These are phyloP conservation scores for Apodospora peruviana DNA, from an alignment of 495 filamentous ascomycete species.

Conservation along the genomic window DNA sequence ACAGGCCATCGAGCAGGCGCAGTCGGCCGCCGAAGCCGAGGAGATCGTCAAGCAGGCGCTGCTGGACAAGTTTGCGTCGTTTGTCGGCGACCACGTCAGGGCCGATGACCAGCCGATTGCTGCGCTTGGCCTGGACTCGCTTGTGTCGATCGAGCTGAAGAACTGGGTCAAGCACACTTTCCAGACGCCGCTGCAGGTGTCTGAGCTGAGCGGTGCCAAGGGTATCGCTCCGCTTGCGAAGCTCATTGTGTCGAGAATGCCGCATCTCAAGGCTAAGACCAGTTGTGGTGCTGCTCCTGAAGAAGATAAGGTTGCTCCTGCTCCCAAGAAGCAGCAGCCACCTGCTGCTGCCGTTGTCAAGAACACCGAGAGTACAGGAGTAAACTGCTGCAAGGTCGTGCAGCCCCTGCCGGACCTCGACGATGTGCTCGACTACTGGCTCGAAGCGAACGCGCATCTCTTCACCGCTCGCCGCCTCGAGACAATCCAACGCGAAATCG, in stretches of 20 bases:
- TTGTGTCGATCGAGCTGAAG: constrained; percentile 2
- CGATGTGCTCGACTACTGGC: constrained; percentile 1
- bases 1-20: neutral
- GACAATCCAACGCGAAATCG: neutral
- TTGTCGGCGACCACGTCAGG: neutral
- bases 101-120: neutral
- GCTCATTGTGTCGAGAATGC: constrained; percentile 2
- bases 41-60: neutral
- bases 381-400: neutral
- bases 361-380: neutral
- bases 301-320: neutral
- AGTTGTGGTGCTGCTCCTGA: neutral
- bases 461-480: neutral
- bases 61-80: constrained; percentile 1
- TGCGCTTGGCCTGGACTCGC: neutral
- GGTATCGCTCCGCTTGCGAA: neutral
- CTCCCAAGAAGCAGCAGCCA: neutral
- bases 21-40: constrained; percentile 1
- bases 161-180: constrained; percentile 4
- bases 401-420: constrained; percentile 1
- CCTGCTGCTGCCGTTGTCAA: no score
- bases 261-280: neutral
- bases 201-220: neutral
- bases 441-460: neutral
- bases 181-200: neutral